Evolutionary conservation across 805 yeast species (phyloP), one percentile per base, ranked within the genome.

Genomic region (Millerago galiae): DNA sequence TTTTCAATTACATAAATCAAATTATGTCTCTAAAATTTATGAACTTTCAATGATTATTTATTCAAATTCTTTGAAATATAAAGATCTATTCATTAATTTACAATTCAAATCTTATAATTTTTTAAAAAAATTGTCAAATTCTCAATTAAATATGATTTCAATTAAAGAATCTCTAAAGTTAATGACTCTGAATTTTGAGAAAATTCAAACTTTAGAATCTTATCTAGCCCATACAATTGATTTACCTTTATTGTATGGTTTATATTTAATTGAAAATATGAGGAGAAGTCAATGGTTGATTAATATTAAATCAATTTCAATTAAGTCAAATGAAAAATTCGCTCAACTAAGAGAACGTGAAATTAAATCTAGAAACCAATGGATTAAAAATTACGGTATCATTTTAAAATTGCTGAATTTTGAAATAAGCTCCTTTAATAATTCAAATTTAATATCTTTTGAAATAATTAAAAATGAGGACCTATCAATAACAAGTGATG

Each of bases 231-330:
- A 59, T 28, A 76, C 82, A 1, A 68, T 76, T 12, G 93, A 85
- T 56, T 55, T 85, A 24, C 95, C 95, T 0, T 56, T 83, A 11
- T 60, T 83, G 1, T 82, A 83, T 56, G 93, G 93, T 1, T 65
- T 82, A n/a, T 72, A 77, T 59, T 47, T 82, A 3, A 70, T 83
- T 37, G 90, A 84, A 49, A 68, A 65, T 35, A 63, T 81, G 39
- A 66, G 87, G 39, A 75, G 83, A 50, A 62, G 65, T 37, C 75
- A 75, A 49, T 81, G 88, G 84, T 61, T 55, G 56, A 56, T 44
- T 12, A 51, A 60, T 30, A 41, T 63, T n/a, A 53, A 56, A 30
- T 25, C 39, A 11, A 44, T 55, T 14, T 49, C 56, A 1, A 38
- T 53, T 27, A 71, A 68, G 40, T 61, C 79, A 0, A 68, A 78